These are phyloP conservation scores for Myrica gale DNA, from an alignment of 306 rosid species.

Conservation along the genomic window DNA sequence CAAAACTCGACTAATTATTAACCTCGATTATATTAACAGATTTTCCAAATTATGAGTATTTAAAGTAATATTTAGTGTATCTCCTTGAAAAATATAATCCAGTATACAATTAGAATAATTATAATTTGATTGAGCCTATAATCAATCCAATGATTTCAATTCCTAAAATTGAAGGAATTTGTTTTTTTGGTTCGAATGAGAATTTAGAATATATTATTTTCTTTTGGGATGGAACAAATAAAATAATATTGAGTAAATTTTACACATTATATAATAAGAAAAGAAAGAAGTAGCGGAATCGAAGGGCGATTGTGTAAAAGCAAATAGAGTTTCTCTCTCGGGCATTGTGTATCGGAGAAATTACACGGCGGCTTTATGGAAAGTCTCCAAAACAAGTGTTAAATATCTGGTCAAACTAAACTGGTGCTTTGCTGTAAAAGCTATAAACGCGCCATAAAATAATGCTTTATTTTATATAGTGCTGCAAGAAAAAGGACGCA, in stretches of 20 bases:
- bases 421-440: constrained; percentile 52
- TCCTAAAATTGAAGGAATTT: too few relatives aligned
- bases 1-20: background rate
- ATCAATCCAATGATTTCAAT: too few relatives aligned
- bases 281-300: background rate
- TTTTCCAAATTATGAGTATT: background rate
- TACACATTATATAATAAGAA: too few relatives aligned
- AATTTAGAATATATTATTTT: too few relatives aligned
- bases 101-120: too few relatives aligned
- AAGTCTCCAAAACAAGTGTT: constrained; percentile 30
- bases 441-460: constrained; percentile 31
- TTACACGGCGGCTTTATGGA: constrained; percentile 27
- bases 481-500: constrained; percentile 21
- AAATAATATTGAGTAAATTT: too few relatives aligned
- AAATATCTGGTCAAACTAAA: constrained; percentile 62
- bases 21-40: background rate
- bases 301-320: constrained; percentile 36
- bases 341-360: constrained; percentile 19
- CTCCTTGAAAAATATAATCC: too few relatives aligned
- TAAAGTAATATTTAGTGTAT: background rate
- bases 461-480: constrained; percentile 27
- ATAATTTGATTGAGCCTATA: too few relatives aligned
- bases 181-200: too few relatives aligned
- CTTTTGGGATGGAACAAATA: too few relatives aligned
- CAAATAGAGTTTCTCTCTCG: background rate